Evolutionary conservation across 2,329 filamentous ascomycete genomes (phyloP), one percentile per base, ranked within the genome.

Genomic region (Chaetomiaceae sp.): DNA sequence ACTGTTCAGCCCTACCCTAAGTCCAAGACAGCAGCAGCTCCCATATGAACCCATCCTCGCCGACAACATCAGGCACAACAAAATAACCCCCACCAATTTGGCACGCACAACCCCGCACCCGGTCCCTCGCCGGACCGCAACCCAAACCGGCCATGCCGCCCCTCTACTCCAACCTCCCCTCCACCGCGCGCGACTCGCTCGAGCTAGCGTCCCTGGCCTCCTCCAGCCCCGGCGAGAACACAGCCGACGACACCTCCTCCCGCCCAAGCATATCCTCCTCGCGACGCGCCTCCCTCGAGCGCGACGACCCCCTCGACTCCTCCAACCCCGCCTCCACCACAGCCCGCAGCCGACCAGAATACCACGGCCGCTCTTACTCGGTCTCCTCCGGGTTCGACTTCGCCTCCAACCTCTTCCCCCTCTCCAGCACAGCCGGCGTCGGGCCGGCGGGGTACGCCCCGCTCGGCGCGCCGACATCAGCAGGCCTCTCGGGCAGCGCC

Each of bases 331-430:
- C 75, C 27, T 70, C 69, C 23, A 20, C 25, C 6, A 27, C 15
- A 69, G 9, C 3, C 59, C 68, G 67, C 64, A 64, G 76, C 68
- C 49, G 49, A 14, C 49, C 49, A 4, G 42, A 17, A 14, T 11
- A 40, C 51, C 62, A 78, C 65, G 73, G 70, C 54, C 87, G 92
- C 58, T 88, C 89, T 17, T 96, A 92, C 72, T 96, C 91, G 11
- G 83, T 95, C 43, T 90, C 88, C 11, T 97, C 92, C 6, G 90
- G 88, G 50, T 99, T 99, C 71, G 92, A 97, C 72, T 96, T 96
- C 69, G 86, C 89, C n/a, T 84, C 87, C 53, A 95, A 91, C 63
- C 79, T 99, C 40, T 97, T 96, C 65, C 94, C 94, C 0, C 77
- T 99, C 45, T 94, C 90, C 47, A 91, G 91, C 43, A 92, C 89